Evolutionary conservation across 371 early-diverging fungal species (phyloP).

Genomic region (Mucor ambiguus): DNA sequence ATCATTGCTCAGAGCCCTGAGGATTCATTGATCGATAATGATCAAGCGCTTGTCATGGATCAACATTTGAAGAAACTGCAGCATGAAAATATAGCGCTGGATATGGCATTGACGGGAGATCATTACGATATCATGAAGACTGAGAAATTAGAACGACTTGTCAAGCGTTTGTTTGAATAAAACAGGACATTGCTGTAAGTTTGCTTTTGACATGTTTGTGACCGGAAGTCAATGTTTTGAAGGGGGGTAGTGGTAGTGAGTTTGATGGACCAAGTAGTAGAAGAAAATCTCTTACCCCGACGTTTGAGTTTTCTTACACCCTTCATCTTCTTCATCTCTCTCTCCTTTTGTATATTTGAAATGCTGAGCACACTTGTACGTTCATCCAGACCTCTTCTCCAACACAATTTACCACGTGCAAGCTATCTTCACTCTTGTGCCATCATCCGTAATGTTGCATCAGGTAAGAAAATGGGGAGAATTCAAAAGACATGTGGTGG

Average conservation of each 20-base stretch:
- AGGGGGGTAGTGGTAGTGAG: neutral
- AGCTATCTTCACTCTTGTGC: constrained; percentile 17
- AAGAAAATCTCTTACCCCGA: constrained; percentile 5
- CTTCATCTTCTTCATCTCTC: neutral
- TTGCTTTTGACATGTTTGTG: constrained; percentile 3
- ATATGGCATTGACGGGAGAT: constrained; percentile 51
- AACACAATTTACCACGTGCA: constrained; percentile 15
- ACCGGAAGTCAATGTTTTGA: neutral
- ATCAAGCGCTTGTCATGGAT: constrained; percentile 60
- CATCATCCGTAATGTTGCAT: constrained; percentile 13
- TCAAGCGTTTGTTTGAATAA: neutral
- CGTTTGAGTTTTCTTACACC: neutral
- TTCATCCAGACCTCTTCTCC: constrained; percentile 11
- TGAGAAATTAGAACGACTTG: neutral
- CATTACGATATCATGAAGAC: constrained; percentile 64
- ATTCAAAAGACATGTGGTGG: too few species aligned
- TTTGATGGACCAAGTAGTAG: neutral
- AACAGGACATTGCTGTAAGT: neutral
- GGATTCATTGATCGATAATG: constrained; percentile 68
- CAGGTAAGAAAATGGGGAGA: constrained; percentile 10
- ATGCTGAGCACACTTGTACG: constrained; percentile 22
- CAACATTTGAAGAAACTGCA: constrained; percentile 41
- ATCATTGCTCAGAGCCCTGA: constrained; percentile 67
- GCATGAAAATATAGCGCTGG: constrained; percentile 28
- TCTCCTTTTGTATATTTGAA: neutral